Conservation (phyloP, 208 protist genomes). For the Balamuthia mandrillaris region DNA sequence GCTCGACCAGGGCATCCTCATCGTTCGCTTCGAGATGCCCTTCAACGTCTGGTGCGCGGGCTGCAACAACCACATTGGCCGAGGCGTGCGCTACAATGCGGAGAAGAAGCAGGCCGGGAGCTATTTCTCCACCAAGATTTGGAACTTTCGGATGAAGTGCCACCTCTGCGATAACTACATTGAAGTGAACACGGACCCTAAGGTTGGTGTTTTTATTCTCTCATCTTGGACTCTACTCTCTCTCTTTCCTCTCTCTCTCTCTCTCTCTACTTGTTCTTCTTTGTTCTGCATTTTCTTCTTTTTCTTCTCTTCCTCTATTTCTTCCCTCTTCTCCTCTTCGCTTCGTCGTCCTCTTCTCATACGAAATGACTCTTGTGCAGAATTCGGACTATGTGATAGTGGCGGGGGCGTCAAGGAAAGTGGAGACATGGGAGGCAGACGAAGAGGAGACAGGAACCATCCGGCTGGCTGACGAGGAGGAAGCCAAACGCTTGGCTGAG, state of each 20-base stretch:
- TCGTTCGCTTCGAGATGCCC: conserved; percentile 73
- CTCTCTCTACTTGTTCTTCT: no score
- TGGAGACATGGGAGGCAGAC: neutral
- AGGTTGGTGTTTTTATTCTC: no score
- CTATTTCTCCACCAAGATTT: conserved; percentile 69
- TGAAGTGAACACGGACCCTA: conserved; percentile 70
- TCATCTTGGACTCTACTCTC: no score
- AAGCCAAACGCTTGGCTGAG: neutral
- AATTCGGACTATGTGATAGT: neutral
- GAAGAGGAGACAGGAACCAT: neutral
- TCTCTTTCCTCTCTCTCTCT: no score
- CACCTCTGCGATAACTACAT: conserved; percentile 61
- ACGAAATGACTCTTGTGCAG: neutral
- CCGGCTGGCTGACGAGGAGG: neutral
- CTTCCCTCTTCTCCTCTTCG: neutral
- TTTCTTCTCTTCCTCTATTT: neutral
- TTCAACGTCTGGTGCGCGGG: conserved; percentile 69
- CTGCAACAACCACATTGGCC: conserved; percentile 64
- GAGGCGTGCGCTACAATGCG: conserved; percentile 72
- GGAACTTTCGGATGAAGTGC: conserved; percentile 69
- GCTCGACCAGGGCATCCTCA: conserved; percentile 66
- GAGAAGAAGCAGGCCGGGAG: conserved; percentile 73
- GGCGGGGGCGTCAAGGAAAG: neutral
- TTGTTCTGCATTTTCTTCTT: neutral
- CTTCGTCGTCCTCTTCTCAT: neutral